phyloP scores from a whole-genome alignment of 1,284 basidiomycete genomes.

The Tilletia setariae region DNA sequence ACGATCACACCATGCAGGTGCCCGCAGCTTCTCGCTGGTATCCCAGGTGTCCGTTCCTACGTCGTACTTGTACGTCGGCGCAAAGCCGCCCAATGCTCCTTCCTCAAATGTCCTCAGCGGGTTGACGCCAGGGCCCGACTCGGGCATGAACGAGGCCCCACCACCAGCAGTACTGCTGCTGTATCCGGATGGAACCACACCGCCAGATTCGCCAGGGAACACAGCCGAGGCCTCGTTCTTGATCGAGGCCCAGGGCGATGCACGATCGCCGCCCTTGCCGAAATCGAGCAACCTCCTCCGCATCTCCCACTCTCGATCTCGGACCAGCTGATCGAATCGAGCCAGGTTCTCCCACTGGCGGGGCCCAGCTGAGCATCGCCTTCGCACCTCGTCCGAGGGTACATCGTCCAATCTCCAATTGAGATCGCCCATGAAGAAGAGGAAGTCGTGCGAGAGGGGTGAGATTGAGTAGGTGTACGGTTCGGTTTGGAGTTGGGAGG shows the following conservation, averaged over 20 bases:
- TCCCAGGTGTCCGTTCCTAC: conserved; percentile 25
- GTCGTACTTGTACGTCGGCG: conserved; percentile 29
- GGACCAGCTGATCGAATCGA: conserved; percentile 4
- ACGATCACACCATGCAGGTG: conserved; percentile 29
- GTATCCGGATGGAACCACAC: neutral
- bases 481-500: conserved; percentile 13
- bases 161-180: neutral
- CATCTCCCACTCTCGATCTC: conserved; percentile 5
- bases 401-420: conserved; percentile 12
- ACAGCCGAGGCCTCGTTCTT: neutral
- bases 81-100: conserved; percentile 15
- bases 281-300: conserved; percentile 2
- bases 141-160: neutral
- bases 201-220: neutral
- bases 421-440: conserved; percentile 16
- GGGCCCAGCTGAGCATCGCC: neutral
- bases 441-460: conserved; percentile 11
- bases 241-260: neutral
- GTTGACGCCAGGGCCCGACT: neutral
- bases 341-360: neutral
- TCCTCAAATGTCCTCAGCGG: conserved; percentile 13
- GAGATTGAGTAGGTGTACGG: conserved; percentile 14
- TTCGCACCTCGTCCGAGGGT: neutral
- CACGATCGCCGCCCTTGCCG: conserved; percentile 6
- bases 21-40: conserved; percentile 27